Percentiles rank a stretch among this genome's conserved stretches.
These are phyloP conservation scores for Parathielavia hyrcaniae DNA, from an alignment of 495 filamentous ascomycete genomes.

Conservation along the genomic window DNA sequence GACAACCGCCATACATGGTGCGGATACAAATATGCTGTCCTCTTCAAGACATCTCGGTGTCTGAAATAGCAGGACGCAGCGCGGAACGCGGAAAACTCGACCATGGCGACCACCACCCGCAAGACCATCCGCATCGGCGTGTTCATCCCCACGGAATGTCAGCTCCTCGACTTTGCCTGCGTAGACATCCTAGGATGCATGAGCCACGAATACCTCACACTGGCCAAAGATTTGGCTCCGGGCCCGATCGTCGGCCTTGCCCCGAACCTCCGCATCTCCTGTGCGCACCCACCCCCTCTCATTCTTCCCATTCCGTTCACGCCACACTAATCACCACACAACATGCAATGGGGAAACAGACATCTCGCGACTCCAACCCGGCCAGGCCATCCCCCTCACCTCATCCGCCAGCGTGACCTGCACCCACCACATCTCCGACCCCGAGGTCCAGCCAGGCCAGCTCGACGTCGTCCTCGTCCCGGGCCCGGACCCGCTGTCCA, in stretches of 20 bases:
- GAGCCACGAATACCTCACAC: constrained; percentile 40
- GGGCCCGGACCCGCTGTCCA: constrained; percentile 42
- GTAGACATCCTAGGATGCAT: constrained; percentile 46
- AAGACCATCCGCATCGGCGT: constrained; percentile 39
- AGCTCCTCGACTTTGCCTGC: constrained; percentile 46
- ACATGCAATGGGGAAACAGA: constrained; percentile 25
- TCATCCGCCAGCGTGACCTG: constrained; percentile 30
- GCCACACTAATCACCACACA: background rate
- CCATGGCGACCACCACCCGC: constrained; percentile 8
- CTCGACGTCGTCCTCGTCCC: constrained; percentile 51
- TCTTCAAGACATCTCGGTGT: too few relatives aligned
- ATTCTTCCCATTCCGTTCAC: background rate
- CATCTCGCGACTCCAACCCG: constrained; percentile 34
- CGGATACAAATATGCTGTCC: background rate
- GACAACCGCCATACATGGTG: background rate
- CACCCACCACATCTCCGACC: constrained; percentile 39
- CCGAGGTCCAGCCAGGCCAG: constrained; percentile 43
- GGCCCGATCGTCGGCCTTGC: constrained; percentile 35
- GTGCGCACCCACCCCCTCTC: constrained; percentile 5
- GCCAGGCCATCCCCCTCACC: constrained; percentile 33
- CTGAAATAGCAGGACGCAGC: too few relatives aligned
- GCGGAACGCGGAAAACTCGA: background rate
- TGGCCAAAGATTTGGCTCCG: constrained; percentile 30
- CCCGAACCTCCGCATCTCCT: constrained; percentile 37
- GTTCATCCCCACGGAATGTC: constrained; percentile 39